Percentiles rank a stretch among this genome's conserved stretches.
Conservation (phyloP, 805 yeast genomes). For the Candida ovalis region DNA sequence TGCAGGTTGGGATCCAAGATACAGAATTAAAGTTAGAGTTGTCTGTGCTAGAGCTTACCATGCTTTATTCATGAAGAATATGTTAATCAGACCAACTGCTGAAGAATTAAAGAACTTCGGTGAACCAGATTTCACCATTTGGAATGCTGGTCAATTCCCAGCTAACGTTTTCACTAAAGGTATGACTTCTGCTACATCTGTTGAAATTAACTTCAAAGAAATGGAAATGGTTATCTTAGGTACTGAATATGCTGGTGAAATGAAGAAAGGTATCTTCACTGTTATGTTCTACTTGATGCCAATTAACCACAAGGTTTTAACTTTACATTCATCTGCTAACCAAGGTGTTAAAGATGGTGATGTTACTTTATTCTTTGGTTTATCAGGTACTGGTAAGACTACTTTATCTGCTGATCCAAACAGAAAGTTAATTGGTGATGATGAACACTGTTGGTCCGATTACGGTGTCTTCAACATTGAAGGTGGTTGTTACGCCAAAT, state of each 20-base stretch:
- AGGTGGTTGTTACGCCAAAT: constrained; percentile 99
- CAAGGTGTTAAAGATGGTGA: constrained; percentile 80
- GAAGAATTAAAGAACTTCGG: constrained; percentile 89
- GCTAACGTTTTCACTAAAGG: constrained; percentile 95
- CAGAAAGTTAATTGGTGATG: constrained; percentile 94
- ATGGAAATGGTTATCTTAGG: constrained; percentile 99
- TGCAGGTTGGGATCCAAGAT: constrained; percentile 99
- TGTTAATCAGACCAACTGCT: constrained; percentile 91
- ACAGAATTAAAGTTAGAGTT: constrained; percentile 91
- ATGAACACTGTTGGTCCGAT: constrained; percentile 99
- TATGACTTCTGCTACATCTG: constrained; percentile 94
- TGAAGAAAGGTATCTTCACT: constrained; percentile 98
- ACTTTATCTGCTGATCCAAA: constrained; percentile 95
- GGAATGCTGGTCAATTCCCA: constrained; percentile 99
- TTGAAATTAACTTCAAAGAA: constrained; percentile 92
- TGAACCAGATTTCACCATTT: constrained; percentile 96
- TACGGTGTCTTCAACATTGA: constrained; percentile 98
- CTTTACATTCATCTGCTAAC: constrained; percentile 93
- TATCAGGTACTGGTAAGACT: constrained; percentile 98
- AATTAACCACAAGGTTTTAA: constrained; percentile 81
- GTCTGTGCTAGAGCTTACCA: constrained; percentile 99
- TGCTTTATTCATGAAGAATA: constrained; percentile 95
- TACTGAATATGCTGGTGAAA: constrained; percentile 99
- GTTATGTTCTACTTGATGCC: constrained; percentile 99
- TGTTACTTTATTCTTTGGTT: constrained; percentile 92